phyloP scores from a whole-genome alignment of 176 grass and related monocot genomes.

The Paspalum notatum region DNA sequence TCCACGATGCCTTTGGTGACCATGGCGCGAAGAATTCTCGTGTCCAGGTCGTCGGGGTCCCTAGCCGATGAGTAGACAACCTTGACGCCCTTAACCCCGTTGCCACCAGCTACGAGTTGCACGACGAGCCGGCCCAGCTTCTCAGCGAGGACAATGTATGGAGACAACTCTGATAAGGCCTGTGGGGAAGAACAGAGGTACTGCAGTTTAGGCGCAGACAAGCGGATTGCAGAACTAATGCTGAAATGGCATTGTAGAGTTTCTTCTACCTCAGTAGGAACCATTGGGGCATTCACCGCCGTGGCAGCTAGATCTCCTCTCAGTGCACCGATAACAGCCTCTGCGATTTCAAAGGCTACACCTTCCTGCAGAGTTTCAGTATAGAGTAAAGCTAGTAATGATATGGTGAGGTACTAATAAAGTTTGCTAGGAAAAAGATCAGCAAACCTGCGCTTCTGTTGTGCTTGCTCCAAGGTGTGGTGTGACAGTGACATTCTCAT shows the following conservation, averaged over 20 bases:
- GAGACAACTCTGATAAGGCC: conserved; percentile 74
- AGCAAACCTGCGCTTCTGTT: conserved; percentile 82
- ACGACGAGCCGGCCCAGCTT: conserved; percentile 79
- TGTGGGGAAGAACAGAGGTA: conserved; percentile 4
- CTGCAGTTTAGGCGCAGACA: neutral
- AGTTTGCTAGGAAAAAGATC: conserved; percentile 10
- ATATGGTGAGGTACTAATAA: neutral
- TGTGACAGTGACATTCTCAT: conserved; percentile 88
- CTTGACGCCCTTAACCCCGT: conserved; percentile 70
- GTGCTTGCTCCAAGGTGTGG: conserved; percentile 96
- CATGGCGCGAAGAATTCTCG: conserved; percentile 75
- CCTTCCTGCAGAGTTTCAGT: conserved; percentile 59
- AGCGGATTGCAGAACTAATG: conserved; percentile 5
- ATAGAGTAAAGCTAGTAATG: neutral
- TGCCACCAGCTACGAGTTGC: conserved; percentile 83
- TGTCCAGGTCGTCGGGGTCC: conserved; percentile 75
- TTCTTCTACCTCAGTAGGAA: conserved; percentile 65
- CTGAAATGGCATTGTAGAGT: neutral
- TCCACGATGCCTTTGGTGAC: conserved; percentile 79
- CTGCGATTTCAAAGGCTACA: conserved; percentile 88
- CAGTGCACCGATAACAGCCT: conserved; percentile 81
- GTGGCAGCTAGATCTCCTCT: conserved; percentile 87
- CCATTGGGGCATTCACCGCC: conserved; percentile 93
- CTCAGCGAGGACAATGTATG: conserved; percentile 78
- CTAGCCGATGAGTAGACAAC: conserved; percentile 72